Base-by-base conservation (phyloP, 768 basidiomycete species). In the Clathrus columnatus region DNA sequence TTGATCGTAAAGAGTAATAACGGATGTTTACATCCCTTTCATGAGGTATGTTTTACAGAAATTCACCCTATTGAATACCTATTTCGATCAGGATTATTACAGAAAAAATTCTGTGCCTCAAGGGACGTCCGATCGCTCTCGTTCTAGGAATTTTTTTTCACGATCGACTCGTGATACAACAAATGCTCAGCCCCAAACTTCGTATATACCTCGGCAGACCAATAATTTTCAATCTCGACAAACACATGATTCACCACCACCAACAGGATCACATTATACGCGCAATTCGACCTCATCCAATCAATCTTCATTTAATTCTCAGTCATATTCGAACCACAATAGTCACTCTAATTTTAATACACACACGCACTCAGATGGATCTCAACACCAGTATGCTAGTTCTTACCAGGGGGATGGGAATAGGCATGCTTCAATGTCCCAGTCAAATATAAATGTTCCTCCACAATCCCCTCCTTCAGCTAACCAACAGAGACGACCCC, bases 21-120 rank as follows among this genome's bases (percentile, higher is more conserved):
- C 61, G 86, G 87, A 1, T 88, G 85, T 64, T 71, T 90, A 27
- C 66, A 78, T 1, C 68, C 68, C 2, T 70, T 65, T 7, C 78
- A 85, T 51, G 87, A 90, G 74, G 82, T 83, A 48, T 18, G 32
- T 30, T n/a, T 57, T 18, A 18, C 10, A 29, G n/a, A 55, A 1
- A 14, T 20, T 14, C 23, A 8, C 8, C 14, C 28, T 27, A 8
- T 8, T 36, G 36, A 36, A 21, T 36, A 50, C 6, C 10, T 50
- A 32, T 29, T 17, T 24, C 54, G n/a, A n/a, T n/a, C n/a, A 82
- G 80, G 74, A 70, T 44, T 83, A 72, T 62, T 87, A 85, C 67
- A 73, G 84, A 58, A 75, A 70, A 49, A 68, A 83, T 61, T 84
- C 84, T 11, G 80, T 87, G 0, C 84, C 85, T 16, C 23, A 20